Conservation (phyloP, 164 flowering plant species). For the Vitis vinifera region DNA sequence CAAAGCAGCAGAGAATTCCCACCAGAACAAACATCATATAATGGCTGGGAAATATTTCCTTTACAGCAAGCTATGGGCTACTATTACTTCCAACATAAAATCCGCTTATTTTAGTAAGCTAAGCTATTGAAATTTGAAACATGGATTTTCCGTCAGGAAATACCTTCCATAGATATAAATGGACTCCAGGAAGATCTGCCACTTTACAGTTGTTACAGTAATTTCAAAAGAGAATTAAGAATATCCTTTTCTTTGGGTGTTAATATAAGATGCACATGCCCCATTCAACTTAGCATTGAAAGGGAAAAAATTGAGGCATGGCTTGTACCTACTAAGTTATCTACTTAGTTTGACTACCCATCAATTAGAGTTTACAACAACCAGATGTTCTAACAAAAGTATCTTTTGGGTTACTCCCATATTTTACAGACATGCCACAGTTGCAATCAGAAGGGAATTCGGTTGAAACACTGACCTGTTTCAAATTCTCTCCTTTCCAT, state of each 20-base stretch:
- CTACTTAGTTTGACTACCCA: slow-evolving; percentile 11
- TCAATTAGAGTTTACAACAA: slow-evolving; percentile 25
- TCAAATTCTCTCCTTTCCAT: slow-evolving; percentile 19
- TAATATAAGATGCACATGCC: slow-evolving; percentile 3
- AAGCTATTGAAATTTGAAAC: too few species aligned
- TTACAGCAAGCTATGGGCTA: too few species aligned
- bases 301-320: slow-evolving; percentile 17
- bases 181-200: background rate
- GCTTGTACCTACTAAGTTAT: slow-evolving; percentile 16
- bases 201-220: slow-evolving; percentile 1
- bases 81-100: too few species aligned
- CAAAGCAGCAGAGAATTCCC: too few species aligned
- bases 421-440: slow-evolving; percentile 31
- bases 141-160: background rate
- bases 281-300: slow-evolving; percentile 12
- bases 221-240: slow-evolving; percentile 6
- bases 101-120: too few species aligned
- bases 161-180: background rate
- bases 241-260: background rate
- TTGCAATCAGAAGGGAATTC: slow-evolving; percentile 19
- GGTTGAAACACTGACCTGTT: slow-evolving; percentile 22
- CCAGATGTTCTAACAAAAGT: slow-evolving; percentile 27
- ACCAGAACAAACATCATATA: too few species aligned
- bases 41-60: too few species aligned
- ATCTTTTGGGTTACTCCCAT: slow-evolving; percentile 33